Evolutionary conservation across 805 yeast species (phyloP).

Genomic region (Ogataea salicorniae): DNA sequence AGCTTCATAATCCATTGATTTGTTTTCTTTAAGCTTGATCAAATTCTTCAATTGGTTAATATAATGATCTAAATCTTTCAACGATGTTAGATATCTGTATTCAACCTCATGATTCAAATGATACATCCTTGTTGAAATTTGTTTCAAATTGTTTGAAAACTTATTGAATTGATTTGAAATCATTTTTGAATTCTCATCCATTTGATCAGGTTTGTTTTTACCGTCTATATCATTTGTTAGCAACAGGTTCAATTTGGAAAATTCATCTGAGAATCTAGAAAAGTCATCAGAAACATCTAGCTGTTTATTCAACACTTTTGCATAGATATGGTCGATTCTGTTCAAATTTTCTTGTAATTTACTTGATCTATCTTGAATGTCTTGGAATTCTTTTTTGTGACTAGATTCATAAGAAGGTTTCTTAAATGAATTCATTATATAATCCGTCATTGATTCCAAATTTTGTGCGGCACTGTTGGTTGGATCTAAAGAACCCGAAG

Average conservation of each 20-base stretch:
- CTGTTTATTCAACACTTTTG: constrained; percentile 66
- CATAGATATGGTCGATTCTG: constrained; percentile 73
- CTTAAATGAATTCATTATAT: constrained; percentile 89
- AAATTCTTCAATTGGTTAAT: constrained; percentile 58
- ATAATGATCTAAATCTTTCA: constrained; percentile 85
- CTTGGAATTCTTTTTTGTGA: constrained; percentile 70
- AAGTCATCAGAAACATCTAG: constrained; percentile 70
- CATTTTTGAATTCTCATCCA: constrained; percentile 17
- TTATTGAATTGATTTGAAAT: constrained; percentile 29
- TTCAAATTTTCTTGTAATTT: constrained; percentile 78
- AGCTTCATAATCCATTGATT: constrained; percentile 86
- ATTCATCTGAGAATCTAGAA: constrained; percentile 62
- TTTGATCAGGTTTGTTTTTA: constrained; percentile 18
- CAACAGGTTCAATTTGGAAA: constrained; percentile 52
- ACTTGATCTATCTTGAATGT: constrained; percentile 75
- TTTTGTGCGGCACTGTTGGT: constrained; percentile 25
- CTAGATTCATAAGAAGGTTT: constrained; percentile 52
- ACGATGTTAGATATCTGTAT: constrained; percentile 71
- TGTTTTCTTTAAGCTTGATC: constrained; percentile 82
- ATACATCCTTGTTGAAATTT: constrained; percentile 25
- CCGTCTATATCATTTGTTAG: constrained; percentile 31
- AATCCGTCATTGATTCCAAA: constrained; percentile 80
- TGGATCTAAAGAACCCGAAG: constrained; percentile 20
- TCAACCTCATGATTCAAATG: constrained; percentile 49
- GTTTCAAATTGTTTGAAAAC: constrained; percentile 37